Conservation (phyloP, 2,329 filamentous ascomycete species). For the Triangularia verruculosa region DNA sequence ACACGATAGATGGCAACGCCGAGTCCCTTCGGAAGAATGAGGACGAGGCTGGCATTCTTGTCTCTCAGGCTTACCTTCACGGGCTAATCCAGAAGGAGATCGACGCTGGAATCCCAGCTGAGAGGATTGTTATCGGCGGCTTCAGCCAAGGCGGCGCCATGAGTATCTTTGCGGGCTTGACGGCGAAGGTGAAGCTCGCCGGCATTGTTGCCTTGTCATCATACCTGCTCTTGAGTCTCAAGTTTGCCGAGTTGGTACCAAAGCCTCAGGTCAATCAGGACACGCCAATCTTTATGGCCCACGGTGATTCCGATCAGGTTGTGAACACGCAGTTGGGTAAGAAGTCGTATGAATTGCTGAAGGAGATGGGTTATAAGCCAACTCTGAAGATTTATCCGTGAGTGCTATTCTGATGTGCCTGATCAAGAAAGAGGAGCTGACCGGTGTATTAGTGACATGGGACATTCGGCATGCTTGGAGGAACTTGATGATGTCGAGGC, state of each 20-base stretch:
- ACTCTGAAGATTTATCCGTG: conserved; percentile 74
- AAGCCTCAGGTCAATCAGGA: conserved; percentile 59
- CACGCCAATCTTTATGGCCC: conserved; percentile 84
- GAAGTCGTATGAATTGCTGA: conserved; percentile 63
- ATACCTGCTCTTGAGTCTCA: conserved; percentile 66
- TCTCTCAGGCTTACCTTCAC: conserved; percentile 73
- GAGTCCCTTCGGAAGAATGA: conserved; percentile 36
- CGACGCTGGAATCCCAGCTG: conserved; percentile 72
- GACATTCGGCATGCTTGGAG: conserved; percentile 70
- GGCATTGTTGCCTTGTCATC: conserved; percentile 83
- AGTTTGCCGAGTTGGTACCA: conserved; percentile 43
- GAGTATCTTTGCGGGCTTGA: conserved; percentile 76
- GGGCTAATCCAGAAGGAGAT: conserved; percentile 77
- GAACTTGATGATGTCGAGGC: conserved; percentile 80
- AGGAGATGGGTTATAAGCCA: conserved; percentile 68
- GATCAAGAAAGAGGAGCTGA: conserved; percentile 1
- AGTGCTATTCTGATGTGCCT: conserved; percentile 33
- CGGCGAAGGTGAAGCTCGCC: conserved; percentile 69
- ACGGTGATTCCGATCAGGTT: conserved; percentile 75
- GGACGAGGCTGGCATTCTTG: conserved; percentile 70
- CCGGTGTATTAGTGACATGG: conserved; percentile 54
- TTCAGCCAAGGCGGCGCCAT: conserved; percentile 89
- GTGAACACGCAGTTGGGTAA: conserved; percentile 68
- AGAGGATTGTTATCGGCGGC: conserved; percentile 81
- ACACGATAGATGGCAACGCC: conserved; percentile 27